phyloP scores from a whole-genome alignment of 305 asterid species.

The Lippia alba region DNA sequence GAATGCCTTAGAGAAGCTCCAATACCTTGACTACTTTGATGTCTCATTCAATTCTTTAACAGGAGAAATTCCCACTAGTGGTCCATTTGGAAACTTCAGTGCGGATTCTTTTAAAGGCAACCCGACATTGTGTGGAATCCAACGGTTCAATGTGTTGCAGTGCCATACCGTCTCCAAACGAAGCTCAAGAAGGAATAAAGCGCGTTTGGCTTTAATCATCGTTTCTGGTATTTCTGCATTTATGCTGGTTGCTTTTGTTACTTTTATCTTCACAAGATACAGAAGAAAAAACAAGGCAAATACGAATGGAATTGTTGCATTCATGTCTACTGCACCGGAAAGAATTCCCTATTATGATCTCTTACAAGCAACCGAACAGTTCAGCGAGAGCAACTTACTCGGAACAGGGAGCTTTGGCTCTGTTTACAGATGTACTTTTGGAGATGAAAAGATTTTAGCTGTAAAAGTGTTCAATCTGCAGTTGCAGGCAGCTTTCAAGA shows the following conservation, averaged over 20 bases:
- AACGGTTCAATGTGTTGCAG: neutral
- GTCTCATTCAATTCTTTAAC: too few species aligned
- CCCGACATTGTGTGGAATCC: neutral
- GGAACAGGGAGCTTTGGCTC: conserved; percentile 29
- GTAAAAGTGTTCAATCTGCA: neutral
- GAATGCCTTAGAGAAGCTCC: neutral
- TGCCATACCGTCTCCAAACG: neutral
- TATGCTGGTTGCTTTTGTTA: too few species aligned
- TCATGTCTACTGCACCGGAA: neutral
- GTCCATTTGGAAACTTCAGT: too few species aligned
- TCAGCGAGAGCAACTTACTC: conserved; percentile 12
- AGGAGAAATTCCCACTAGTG: too few species aligned
- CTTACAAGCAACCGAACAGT: conserved; percentile 12
- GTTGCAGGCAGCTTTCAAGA: neutral
- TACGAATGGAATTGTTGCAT: neutral
- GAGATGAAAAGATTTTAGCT: neutral
- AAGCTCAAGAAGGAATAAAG: too few species aligned
- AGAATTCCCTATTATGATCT: conserved; percentile 32
- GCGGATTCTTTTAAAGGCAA: neutral
- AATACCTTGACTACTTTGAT: too few species aligned
- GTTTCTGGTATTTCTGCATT: neutral
- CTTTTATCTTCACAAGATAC: neutral
- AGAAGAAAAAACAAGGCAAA: neutral
- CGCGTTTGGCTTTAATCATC: neutral
- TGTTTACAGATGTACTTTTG: neutral